A percentile compares a stretch with the other conserved stretches of the same genome.
Evolutionary conservation across 2,329 filamentous ascomycete species (phyloP).

Genomic region (Orbilia javanica): DNA sequence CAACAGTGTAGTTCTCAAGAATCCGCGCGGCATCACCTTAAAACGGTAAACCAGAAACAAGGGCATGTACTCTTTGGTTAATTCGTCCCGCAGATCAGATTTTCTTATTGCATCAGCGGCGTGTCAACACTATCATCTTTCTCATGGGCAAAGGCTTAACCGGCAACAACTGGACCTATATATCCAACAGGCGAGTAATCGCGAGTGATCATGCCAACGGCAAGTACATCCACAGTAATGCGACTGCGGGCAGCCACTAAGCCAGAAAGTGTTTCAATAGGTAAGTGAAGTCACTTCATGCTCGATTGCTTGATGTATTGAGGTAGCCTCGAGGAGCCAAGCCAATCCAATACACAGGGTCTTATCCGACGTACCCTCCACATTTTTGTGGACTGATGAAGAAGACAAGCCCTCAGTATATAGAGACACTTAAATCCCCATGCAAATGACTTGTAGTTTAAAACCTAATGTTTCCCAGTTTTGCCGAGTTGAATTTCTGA

Average conservation of each 20-base stretch:
- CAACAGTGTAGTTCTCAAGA: background rate
- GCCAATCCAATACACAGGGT: slow-evolving; percentile 16
- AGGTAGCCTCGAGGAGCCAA: slow-evolving; percentile 28
- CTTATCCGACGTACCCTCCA: slow-evolving; percentile 34
- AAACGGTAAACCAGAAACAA: slow-evolving; percentile 8
- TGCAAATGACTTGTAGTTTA: slow-evolving; percentile 8
- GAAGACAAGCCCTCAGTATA: slow-evolving; percentile 7
- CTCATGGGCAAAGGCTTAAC: background rate
- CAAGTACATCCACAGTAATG: slow-evolving; percentile 34
- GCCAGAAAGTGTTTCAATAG: slow-evolving; percentile 4
- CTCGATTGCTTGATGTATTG: background rate
- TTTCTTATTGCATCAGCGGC: slow-evolving; percentile 17
- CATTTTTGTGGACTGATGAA: background rate
- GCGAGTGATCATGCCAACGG: slow-evolving; percentile 27
- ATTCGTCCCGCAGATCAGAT: slow-evolving; percentile 2
- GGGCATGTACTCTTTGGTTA: slow-evolving; percentile 15
- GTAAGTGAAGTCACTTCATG: slow-evolving; percentile 23
- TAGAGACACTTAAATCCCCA: slow-evolving; percentile 18
- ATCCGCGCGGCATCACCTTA: slow-evolving; percentile 13
- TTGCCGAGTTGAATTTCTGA: slow-evolving; percentile 4
- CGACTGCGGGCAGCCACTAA: slow-evolving; percentile 12
- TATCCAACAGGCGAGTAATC: slow-evolving; percentile 38
- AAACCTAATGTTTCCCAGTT: slow-evolving; percentile 16
- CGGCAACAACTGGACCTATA: slow-evolving; percentile 14
- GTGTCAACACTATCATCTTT: background rate